phyloP scores from a whole-genome alignment of 2,329 filamentous ascomycete genomes.

The Amylocarpus encephaloides region DNA sequence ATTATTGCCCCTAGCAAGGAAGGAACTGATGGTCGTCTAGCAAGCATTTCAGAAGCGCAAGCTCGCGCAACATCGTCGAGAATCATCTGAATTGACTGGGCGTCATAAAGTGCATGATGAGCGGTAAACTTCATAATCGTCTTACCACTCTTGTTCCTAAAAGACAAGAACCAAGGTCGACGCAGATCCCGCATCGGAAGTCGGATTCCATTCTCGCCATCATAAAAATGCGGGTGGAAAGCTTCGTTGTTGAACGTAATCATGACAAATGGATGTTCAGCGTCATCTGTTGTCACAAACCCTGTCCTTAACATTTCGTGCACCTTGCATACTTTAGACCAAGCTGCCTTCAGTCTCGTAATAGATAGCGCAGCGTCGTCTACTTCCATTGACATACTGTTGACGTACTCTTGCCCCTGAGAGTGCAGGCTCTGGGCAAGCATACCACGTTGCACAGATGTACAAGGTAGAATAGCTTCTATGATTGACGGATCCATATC shows the following conservation, averaged over 20 bases:
- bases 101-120: conserved; percentile 84
- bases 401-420: conserved; percentile 66
- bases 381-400: conserved; percentile 55
- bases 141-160: conserved; percentile 7
- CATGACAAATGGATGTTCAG: conserved; percentile 65
- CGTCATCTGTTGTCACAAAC: conserved; percentile 57
- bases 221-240: conserved; percentile 36
- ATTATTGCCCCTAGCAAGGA: conserved; percentile 41
- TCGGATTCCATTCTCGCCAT: conserved; percentile 13
- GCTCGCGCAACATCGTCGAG: conserved; percentile 49
- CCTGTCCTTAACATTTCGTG: conserved; percentile 74
- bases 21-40: conserved; percentile 33
- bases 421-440: conserved; percentile 67
- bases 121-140: conserved; percentile 23
- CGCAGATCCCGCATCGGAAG: conserved; percentile 9
- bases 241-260: conserved; percentile 46
- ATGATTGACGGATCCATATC: conserved; percentile 32
- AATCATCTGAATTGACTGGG: conserved; percentile 61
- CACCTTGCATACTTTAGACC: conserved; percentile 44
- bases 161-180: conserved; percentile 26
- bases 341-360: conserved; percentile 47
- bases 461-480: conserved; percentile 67
- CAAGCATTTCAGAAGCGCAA: conserved; percentile 31
- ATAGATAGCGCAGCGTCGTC: conserved; percentile 35
- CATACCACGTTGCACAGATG: conserved; percentile 73